Percentiles rank a stretch among this genome's conserved stretches.
Evolutionary conservation across 225 moss, liverwort and hornwort species (phyloP).

Genomic region (Pseudoscleropodium purum): DNA sequence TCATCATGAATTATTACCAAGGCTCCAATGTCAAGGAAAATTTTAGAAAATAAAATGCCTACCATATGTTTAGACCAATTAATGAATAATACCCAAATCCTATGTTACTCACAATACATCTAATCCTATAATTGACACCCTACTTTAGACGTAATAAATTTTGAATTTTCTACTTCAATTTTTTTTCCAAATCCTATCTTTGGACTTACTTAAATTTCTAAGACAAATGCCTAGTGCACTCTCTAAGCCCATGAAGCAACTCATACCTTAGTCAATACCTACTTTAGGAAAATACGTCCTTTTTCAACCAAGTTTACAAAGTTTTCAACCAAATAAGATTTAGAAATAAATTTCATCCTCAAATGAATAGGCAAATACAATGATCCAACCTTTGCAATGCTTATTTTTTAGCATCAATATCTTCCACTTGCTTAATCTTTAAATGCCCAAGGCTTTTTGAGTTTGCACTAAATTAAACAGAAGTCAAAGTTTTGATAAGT

Average conservation of each 20-base stretch:
- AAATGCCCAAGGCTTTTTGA: background rate
- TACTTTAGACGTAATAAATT: accelerated
- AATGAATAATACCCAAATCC: accelerated
- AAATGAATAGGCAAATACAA: background rate
- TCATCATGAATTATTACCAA: background rate
- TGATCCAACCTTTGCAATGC: background rate
- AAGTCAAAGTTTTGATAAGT: background rate
- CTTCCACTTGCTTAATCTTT: background rate
- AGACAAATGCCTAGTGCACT: too few relatives aligned
- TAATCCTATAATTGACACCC: accelerated
- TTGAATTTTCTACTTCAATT: background rate
- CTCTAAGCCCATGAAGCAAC: accelerated
- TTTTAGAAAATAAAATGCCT: too few relatives aligned
- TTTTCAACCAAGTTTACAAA: background rate
- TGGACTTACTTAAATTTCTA: background rate
- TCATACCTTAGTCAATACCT: background rate
- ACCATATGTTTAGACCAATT: accelerated
- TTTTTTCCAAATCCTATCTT: too few relatives aligned
- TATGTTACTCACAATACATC: background rate
- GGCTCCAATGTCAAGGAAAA: accelerated
- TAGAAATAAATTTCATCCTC: background rate
- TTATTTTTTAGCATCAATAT: background rate
- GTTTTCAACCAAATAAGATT: background rate
- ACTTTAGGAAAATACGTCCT: accelerated
- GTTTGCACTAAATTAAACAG: background rate